phyloP scores from a whole-genome alignment of 306 rosid species.

The Trifolium pratense region DNA sequence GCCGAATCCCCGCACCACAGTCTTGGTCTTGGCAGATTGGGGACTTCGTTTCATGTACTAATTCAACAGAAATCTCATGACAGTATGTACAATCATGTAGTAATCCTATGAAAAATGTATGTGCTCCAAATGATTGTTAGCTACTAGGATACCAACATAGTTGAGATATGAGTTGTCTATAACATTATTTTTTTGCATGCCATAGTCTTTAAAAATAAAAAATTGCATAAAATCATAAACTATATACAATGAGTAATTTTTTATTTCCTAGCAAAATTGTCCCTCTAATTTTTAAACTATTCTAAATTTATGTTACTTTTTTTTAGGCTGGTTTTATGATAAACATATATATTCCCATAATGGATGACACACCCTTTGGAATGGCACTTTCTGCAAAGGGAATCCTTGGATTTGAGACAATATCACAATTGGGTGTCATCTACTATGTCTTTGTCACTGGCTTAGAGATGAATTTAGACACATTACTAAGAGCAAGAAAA shows the following conservation, averaged over 20 bases:
- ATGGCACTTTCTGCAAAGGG: not conserved
- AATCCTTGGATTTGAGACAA: slow-evolving; percentile 14
- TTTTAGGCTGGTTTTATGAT: slow-evolving; percentile 32
- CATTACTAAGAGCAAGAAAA: slow-evolving; percentile 20
- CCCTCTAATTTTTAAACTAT: not conserved
- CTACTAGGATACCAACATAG: too few species aligned
- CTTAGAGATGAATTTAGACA: slow-evolving; percentile 48
- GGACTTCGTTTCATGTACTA: too few species aligned
- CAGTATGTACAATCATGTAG: too few species aligned
- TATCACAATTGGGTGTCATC: slow-evolving; percentile 40
- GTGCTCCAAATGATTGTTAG: too few species aligned
- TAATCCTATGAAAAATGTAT: too few species aligned
- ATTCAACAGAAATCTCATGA: too few species aligned
- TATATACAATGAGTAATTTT: not conserved
- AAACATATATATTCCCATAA: not conserved
- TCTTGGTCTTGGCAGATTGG: too few species aligned
- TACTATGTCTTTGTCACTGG: slow-evolving; percentile 48
- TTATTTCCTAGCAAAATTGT: too few species aligned
- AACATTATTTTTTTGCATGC: too few species aligned
- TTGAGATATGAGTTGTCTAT: too few species aligned
- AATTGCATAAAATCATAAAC: not conserved
- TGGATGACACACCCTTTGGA: not conserved
- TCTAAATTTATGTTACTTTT: not conserved
- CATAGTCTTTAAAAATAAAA: too few species aligned
- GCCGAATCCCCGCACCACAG: too few species aligned